Evolutionary conservation across 352 stramenopile species (phyloP), one percentile per base, ranked within the genome.

Genomic region (Phytopythium kandeliae): DNA sequence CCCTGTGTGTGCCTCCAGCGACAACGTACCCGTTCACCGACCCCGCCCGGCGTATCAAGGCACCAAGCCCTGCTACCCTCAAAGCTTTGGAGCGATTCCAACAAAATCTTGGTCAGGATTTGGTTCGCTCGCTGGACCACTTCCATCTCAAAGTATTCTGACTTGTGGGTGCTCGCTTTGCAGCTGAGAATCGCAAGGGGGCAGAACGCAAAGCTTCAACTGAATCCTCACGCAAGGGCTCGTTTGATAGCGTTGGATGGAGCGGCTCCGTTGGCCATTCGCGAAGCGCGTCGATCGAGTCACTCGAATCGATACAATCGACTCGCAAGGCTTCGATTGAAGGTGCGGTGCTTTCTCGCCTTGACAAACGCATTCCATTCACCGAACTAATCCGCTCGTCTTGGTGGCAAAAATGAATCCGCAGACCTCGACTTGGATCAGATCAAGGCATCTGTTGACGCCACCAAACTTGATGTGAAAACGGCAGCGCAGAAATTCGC

Each of bases 11-110:
- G 19, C n/a, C 10, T 25, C 1, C 48, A 71, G 71, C 60, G 24
- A 85, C 74, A 49, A 61, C 67, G 6, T 87, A 87, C n/a, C 76
- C 76, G 12, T 87, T 87, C 52, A 77, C 71, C 25, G 74, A 87
- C 47, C 72, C 68, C 31, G 57, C 63, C 10, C 48, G 60, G n/a
- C 67, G 55, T 25, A 60, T 75, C 50, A 79, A 66, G 48, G 64
- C 66, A 9, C 56, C 74, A 11, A 82, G 74, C 41, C 57, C 76
- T 31, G 56, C 71, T 9, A 54, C 71, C 17, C 25, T 75, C 10
- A 69, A 78, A 40, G 76, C 76, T 3, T 55, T 87, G 3, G 74
- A 71, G 1, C 68, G 63, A 35, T 85, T 87, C 38, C 71, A 84
- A 55, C 67, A 71, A 34, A 71, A 85, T 28, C 73, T 87, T 25